Base-by-base conservation (phyloP, 2,329 filamentous ascomycete genomes). In the Hymenoscyphus linearis region DNA sequence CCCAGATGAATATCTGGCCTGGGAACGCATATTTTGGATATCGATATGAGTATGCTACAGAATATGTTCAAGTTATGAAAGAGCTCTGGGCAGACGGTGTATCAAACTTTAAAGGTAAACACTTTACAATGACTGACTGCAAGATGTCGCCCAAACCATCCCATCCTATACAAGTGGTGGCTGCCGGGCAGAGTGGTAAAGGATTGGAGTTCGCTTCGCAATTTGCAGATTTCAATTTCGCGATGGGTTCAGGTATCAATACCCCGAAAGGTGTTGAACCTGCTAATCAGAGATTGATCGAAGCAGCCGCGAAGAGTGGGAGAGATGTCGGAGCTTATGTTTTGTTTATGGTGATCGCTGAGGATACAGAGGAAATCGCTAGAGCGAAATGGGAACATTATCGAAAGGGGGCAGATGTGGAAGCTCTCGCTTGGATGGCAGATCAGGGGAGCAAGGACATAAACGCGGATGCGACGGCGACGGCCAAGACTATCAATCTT, bases 101-200 rank as follows among this genome's bases (percentile, higher is more conserved):
- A 10, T 72, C 69, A 10, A 69, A 73, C 54, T 70, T 74, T 60
- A 70, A 73, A 63, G 72, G 72, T 3, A 70, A 71, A 54, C 66
- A 74, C 56, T 74, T 74, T 65, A 64, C 64, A 14, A 74, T 74
- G 72, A 69, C 69, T 0, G 72, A 74, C 64, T 73, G 72, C 66
- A 73, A 71, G 62, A 67, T 74, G 59, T 71, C 67, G 1, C 67
- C 67, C 5, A 60, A 60, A 26, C 67, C 67, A 44, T 64, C 62
- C 1, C 25, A 60, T 1, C 59, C 65, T 5, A 69, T 74, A 60
- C 64, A 72, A 59, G 71, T 74, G 52, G 67, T 74, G 3, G 73
- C 73, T 10, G 73, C 72, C 1, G 71, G 72, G 3, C 71, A 74
- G 65, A 72, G 70, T 27, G 71, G 67, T 4, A 63, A 68, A n/a